Conservation (phyloP, 139 green algal genomes). For the Chlamydomonas sp. region DNA sequence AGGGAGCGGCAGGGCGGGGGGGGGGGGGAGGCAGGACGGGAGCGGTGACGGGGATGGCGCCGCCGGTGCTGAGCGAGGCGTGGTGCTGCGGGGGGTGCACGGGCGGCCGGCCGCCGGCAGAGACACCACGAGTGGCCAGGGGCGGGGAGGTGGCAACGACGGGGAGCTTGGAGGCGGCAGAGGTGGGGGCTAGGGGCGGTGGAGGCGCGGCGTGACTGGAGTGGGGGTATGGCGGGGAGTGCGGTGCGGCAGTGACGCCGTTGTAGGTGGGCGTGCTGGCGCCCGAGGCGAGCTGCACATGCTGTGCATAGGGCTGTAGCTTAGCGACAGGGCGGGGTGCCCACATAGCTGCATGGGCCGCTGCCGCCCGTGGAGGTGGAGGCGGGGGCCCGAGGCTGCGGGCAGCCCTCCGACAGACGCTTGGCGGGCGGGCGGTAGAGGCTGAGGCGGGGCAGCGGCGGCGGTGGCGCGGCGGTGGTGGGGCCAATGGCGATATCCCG, state of each 20-base stretch:
- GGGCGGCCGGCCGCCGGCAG: not conserved
- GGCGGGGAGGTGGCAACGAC: slow-evolving; percentile 11
- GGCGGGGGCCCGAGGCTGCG: not conserved
- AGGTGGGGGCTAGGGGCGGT: not conserved
- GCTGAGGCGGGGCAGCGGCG: not conserved
- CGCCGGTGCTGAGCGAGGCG: not conserved
- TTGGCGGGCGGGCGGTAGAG: slow-evolving; percentile 31
- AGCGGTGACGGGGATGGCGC: too few species aligned
- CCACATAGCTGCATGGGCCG: not conserved
- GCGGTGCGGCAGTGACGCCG: too few species aligned
- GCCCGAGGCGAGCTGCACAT: too few species aligned
- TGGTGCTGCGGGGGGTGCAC: not conserved
- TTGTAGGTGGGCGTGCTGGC: too few species aligned
- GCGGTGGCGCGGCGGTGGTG: not conserved
- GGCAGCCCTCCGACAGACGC: slow-evolving; percentile 18
- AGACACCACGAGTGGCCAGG: not conserved
- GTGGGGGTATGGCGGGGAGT: too few species aligned
- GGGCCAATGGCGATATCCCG: not conserved
- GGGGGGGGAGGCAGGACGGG: not conserved
- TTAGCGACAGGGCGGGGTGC: not conserved
- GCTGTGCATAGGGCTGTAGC: too few species aligned
- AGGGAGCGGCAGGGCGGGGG: not conserved
- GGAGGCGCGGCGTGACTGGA: not conserved
- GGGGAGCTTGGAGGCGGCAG: not conserved
- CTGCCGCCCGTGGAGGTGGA: not conserved